Evolutionary conservation across 768 basidiomycete genomes (phyloP).

Genomic region (Suillus brevipes): DNA sequence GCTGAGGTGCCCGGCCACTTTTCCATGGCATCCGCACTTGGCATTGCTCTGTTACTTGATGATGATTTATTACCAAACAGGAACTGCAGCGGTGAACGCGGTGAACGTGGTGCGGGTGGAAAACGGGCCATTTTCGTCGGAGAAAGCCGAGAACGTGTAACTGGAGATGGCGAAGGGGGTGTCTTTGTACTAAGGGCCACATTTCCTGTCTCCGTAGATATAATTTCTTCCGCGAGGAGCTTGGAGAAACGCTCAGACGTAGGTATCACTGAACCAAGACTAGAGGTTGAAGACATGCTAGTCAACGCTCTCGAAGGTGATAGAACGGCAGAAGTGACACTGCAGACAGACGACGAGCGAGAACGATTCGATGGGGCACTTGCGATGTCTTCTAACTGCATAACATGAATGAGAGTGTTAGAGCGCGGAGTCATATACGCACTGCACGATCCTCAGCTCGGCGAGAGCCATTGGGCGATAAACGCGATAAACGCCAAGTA

Average conservation of each 20-base stretch:
- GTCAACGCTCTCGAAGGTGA: conserved; percentile 12
- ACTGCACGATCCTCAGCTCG: conserved; percentile 17
- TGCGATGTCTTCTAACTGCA: background rate
- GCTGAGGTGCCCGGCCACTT: conserved; percentile 9
- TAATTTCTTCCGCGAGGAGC: conserved; percentile 13
- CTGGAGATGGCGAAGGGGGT: conserved; percentile 11
- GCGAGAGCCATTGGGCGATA: conserved; percentile 23
- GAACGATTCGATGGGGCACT: background rate
- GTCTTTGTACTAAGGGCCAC: conserved; percentile 2
- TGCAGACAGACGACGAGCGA: background rate
- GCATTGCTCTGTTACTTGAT: background rate
- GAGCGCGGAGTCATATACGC: conserved; percentile 3
- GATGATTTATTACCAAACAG: conserved; percentile 13
- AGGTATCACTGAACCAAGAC: conserved; percentile 31
- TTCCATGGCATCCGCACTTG: conserved; percentile 6
- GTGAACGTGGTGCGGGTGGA: background rate
- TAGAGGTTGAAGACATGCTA: conserved; percentile 28
- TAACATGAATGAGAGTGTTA: background rate
- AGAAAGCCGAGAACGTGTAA: background rate
- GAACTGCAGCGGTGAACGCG: conserved; percentile 8
- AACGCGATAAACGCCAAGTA: conserved; percentile 31
- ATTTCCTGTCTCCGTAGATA: conserved; percentile 10
- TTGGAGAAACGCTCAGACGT: conserved; percentile 26
- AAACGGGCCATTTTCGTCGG: conserved; percentile 7
- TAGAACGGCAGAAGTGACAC: conserved; percentile 5